phyloP scores from a whole-genome alignment of 2,329 filamentous ascomycete species.

The Cladophialophora carrionii region DNA sequence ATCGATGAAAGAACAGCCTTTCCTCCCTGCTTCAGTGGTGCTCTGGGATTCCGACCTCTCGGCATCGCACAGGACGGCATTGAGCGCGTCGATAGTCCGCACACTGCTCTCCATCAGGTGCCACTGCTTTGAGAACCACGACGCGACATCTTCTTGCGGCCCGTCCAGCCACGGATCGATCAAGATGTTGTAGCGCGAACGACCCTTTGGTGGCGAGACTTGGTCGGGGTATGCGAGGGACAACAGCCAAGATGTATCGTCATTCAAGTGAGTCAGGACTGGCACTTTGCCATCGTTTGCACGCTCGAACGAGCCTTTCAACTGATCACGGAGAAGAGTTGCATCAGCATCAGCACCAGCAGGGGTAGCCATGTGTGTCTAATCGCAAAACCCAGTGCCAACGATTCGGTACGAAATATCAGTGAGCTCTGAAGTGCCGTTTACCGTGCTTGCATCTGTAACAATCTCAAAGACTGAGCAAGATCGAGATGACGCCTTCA shows the following conservation, averaged over 20 bases:
- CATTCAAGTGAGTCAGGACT: constrained; percentile 67
- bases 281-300: constrained; percentile 45
- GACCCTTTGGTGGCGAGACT: constrained; percentile 48
- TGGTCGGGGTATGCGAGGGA: constrained; percentile 61
- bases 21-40: constrained; percentile 17
- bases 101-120: constrained; percentile 61
- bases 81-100: constrained; percentile 59
- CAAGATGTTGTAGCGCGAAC: constrained; percentile 65
- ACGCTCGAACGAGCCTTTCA: constrained; percentile 15
- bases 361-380: background rate
- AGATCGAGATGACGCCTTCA: background rate
- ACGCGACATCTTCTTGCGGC: constrained; percentile 64
- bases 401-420: background rate
- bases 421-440: background rate
- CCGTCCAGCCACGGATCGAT: constrained; percentile 69
- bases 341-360: background rate
- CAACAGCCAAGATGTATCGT: constrained; percentile 69
- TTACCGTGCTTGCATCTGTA: background rate
- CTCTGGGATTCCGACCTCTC: constrained; percentile 48
- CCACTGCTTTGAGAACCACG: constrained; percentile 69
- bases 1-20: constrained; percentile 53
- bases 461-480: background rate
- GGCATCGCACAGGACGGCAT: constrained; percentile 55
- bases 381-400: background rate
- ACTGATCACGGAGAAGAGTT: background rate